Base-by-base conservation (phyloP, 2,329 filamentous ascomycete genomes). In the Remersonia thermophila region DNA sequence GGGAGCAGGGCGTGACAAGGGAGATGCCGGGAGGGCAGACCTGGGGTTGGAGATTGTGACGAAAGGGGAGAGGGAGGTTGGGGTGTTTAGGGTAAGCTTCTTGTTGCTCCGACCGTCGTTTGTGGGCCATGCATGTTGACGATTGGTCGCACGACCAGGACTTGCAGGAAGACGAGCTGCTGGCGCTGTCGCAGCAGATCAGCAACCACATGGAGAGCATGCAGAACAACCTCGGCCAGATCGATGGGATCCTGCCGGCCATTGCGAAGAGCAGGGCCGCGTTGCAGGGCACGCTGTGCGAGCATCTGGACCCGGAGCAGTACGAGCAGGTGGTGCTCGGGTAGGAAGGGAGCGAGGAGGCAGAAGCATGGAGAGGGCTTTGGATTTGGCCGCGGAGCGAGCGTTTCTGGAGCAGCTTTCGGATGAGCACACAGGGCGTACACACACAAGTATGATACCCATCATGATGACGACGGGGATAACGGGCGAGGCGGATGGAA, bases 201-300 rank as follows among this genome's bases (percentile, higher is more conserved):
- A 57, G 59, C 9, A 70, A 53, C 35, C 71, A 76, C 43, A 66
- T 73, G 55, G 68, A 74, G 41, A 74, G 67, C 46, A 66, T 77
- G 49, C 59, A 56, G 37, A 57, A 57, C 30, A 76, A 76, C 47
- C 55, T 74, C 27, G 55, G 61, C 38, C 71, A 73, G 53, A 63
- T 71, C 11, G 64, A 67, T 1, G 67, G 65, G 6, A 57, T 77
- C 3, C 47, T 65, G 5, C 66, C 67, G 1, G 63, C 66, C 25
- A 63, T 76, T 12, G 52, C 47, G 13, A 61, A 56, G 37, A 69
- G 61, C 44, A 60, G 57, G 33, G 69, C 69, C 2, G 62, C 66
- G 3, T 47, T 76, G 35, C 66, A 66, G 46, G 60, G 60, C 11
- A 60, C 67, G 26, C 47, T 76, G 39, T 57, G 64, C 26, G 54